Evolutionary conservation across 2,329 filamentous ascomycete species (phyloP).

Genomic region (Alternaria angustiovoidea): DNA sequence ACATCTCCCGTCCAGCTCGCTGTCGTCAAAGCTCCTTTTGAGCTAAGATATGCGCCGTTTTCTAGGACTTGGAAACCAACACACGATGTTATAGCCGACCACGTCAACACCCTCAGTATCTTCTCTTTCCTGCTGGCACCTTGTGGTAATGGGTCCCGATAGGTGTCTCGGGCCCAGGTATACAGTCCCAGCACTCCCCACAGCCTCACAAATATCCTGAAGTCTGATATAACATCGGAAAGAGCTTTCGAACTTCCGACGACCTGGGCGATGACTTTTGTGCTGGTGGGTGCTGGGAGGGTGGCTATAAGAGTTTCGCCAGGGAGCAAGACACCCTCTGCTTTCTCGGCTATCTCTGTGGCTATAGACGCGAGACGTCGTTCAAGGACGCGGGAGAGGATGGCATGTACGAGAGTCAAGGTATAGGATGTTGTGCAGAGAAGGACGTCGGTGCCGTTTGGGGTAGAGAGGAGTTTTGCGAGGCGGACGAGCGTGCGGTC

Average conservation of each 20-base stretch:
- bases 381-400: slow-evolving; percentile 50
- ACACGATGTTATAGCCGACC: slow-evolving; percentile 73
- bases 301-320: slow-evolving; percentile 53
- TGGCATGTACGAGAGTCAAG: slow-evolving; percentile 52
- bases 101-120: slow-evolving; percentile 60
- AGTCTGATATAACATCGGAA: slow-evolving; percentile 72
- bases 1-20: slow-evolving; percentile 59
- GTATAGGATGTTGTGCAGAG: slow-evolving; percentile 57
- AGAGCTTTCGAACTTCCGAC: slow-evolving; percentile 57
- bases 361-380: slow-evolving; percentile 48
- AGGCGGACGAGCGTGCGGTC: slow-evolving; percentile 48
- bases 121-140: slow-evolving; percentile 40
- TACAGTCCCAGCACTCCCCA: slow-evolving; percentile 81
- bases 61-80: slow-evolving; percentile 80
- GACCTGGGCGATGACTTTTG: slow-evolving; percentile 45
- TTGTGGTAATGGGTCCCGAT: slow-evolving; percentile 33
- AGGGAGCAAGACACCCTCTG: slow-evolving; percentile 50
- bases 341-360: slow-evolving; percentile 48
- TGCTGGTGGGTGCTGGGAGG: slow-evolving; percentile 44
- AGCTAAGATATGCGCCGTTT: slow-evolving; percentile 79
- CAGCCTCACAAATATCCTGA: slow-evolving; percentile 75
- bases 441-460: slow-evolving; percentile 51
- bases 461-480: slow-evolving; percentile 50
- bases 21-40: slow-evolving; percentile 70
- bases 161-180: slow-evolving; percentile 65